Conservation (phyloP, 2,329 filamentous ascomycete genomes). For the Claviceps sp. region DNA sequence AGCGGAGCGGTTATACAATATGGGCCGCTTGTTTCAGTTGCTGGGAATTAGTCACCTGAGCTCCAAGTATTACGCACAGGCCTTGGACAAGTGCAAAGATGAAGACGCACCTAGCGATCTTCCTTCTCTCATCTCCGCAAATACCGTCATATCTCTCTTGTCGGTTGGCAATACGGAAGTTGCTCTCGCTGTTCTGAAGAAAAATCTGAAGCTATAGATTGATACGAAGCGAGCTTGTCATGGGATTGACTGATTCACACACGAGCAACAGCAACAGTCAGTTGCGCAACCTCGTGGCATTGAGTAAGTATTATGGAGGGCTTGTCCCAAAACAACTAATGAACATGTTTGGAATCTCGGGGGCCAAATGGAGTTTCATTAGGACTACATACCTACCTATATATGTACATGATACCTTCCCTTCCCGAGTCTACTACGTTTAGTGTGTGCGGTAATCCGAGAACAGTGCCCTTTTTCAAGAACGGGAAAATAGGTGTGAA, state of each 20-base stretch:
- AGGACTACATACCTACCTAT: too few relatives aligned
- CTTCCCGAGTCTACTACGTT: too few relatives aligned
- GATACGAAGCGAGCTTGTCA: not conserved
- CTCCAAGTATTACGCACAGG: conserved; percentile 51
- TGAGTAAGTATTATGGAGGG: too few relatives aligned
- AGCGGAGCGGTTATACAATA: conserved; percentile 25
- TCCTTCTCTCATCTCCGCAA: conserved; percentile 18
- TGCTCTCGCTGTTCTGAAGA: conserved; percentile 17
- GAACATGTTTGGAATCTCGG: too few relatives aligned
- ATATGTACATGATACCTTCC: too few relatives aligned
- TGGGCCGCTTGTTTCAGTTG: conserved; percentile 24
- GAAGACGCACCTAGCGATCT: conserved; percentile 11
- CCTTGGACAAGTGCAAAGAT: conserved; percentile 9
- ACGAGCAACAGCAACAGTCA: too few relatives aligned
- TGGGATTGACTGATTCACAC: not conserved
- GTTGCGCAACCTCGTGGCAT: too few relatives aligned
- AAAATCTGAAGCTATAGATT: conserved; percentile 13
- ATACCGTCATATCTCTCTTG: conserved; percentile 19
- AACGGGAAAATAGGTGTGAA: too few relatives aligned
- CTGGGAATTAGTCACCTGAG: conserved; percentile 40
- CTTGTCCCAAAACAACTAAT: too few relatives aligned
- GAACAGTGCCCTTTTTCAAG: too few relatives aligned
- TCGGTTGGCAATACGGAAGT: conserved; percentile 16
- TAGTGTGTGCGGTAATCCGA: too few relatives aligned
- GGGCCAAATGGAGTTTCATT: too few relatives aligned